A percentile compares a stretch with the other conserved stretches of the same genome.
These are phyloP conservation scores for Trifolium fragiferum DNA, from an alignment of 306 rosid species.

Conservation along the genomic window DNA sequence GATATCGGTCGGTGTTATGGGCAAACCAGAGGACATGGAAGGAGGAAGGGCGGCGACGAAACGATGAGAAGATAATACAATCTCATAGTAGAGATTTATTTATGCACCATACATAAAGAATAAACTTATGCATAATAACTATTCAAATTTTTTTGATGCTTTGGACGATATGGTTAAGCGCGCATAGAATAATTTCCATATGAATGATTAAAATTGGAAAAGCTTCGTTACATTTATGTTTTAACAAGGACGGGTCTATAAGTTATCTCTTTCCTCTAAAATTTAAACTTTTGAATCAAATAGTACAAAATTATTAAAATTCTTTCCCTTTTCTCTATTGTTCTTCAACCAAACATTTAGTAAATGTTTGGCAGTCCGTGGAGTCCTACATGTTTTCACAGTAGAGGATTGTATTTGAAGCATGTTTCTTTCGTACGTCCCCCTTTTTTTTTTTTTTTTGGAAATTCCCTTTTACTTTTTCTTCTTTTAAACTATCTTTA, in stretches of 20 bases:
- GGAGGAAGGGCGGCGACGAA: too few species aligned
- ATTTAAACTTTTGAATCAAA: background rate
- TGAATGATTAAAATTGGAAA: too few species aligned
- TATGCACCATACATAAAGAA: too few species aligned
- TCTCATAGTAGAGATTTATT: too few species aligned
- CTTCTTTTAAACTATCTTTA: constrained; percentile 29
- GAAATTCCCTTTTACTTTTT: constrained; percentile 3
- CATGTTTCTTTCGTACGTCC: constrained; percentile 22
- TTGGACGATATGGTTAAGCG: too few species aligned
- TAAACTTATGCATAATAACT: too few species aligned
- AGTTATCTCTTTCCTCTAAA: background rate
- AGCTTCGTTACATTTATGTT: too few species aligned
- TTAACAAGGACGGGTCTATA: background rate
- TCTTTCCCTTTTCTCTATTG: background rate
- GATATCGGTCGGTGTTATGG: too few species aligned
- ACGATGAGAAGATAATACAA: too few species aligned
- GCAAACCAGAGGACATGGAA: too few species aligned
- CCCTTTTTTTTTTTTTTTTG: constrained; percentile 10
- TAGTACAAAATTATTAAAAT: background rate
- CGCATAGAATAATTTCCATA: too few species aligned
- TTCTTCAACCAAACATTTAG: constrained; percentile 15
- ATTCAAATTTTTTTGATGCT: too few species aligned
- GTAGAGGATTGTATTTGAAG: constrained; percentile 44
- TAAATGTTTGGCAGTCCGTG: constrained; percentile 30
- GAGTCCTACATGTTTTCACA: constrained; percentile 44